These are phyloP conservation scores for Syzygium grande DNA, from an alignment of 345 rosid species.

Conservation along the genomic window DNA sequence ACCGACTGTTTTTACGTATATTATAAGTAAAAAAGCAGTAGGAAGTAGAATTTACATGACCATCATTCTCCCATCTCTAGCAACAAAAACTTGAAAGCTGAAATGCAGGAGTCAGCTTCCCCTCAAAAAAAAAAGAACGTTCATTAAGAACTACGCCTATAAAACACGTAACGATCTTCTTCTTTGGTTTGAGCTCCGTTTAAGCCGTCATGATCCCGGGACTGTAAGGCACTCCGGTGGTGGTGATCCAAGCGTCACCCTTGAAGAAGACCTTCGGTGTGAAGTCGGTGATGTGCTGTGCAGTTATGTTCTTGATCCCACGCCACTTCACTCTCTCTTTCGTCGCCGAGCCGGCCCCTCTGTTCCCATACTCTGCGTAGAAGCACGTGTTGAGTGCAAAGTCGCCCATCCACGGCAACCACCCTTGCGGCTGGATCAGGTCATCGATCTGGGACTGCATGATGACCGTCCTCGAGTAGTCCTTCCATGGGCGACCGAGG, in stretches of 20 bases:
- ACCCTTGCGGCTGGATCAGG: constrained; percentile 56
- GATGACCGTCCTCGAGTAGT: constrained; percentile 46
- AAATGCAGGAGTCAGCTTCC: neutral
- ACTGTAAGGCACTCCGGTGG: constrained; percentile 40
- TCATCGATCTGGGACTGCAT: constrained; percentile 46
- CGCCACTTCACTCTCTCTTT: constrained; percentile 46
- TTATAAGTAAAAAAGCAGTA: too few species aligned
- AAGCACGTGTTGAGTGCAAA: constrained; percentile 40
- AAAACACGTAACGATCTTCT: neutral
- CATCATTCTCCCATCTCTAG: neutral
- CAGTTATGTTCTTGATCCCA: constrained; percentile 27
- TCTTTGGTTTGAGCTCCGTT: neutral
- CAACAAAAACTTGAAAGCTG: neutral
- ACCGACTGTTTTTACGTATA: too few species aligned
- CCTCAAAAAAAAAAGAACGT: neutral
- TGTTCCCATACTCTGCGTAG: constrained; percentile 51
- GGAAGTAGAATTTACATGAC: neutral
- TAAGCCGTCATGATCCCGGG: constrained; percentile 16
- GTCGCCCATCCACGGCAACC: constrained; percentile 39
- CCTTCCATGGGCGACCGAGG: constrained; percentile 74
- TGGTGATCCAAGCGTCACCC: constrained; percentile 40
- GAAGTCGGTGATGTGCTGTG: constrained; percentile 13
- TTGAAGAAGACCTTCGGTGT: constrained; percentile 23
- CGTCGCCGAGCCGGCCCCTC: constrained; percentile 49
- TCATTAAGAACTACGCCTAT: neutral